A percentile compares a stretch with the other conserved stretches of the same genome.
Conservation (phyloP, 495 filamentous ascomycete genomes). For the Beverwykella pulmonaria region DNA sequence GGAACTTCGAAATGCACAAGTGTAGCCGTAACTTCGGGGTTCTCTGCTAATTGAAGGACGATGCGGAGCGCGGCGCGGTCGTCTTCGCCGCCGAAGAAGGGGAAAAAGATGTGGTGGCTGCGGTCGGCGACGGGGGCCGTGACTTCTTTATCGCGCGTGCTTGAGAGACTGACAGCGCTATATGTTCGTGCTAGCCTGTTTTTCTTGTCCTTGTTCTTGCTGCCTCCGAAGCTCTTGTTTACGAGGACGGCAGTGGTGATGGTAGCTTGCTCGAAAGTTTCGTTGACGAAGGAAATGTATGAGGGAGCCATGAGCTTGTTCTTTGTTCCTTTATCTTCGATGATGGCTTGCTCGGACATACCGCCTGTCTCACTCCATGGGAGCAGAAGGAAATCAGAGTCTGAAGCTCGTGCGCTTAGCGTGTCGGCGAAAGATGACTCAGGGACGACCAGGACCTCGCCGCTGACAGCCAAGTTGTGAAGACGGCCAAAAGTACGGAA, state of each 20-base stretch:
- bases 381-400: conserved; percentile 79
- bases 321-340: conserved; percentile 48
- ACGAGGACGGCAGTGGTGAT: conserved; percentile 82
- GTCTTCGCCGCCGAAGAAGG: conserved; percentile 83
- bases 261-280: conserved; percentile 60
- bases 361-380: conserved; percentile 89
- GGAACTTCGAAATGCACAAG: conserved; percentile 59
- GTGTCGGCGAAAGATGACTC: conserved; percentile 78
- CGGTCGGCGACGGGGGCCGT: conserved; percentile 60
- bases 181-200: conserved; percentile 47
- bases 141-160: conserved; percentile 46
- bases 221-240: conserved; percentile 69
- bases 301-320: conserved; percentile 38
- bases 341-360: conserved; percentile 58
- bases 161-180: conserved; percentile 64
- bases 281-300: conserved; percentile 54
- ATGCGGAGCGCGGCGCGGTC: conserved; percentile 80
- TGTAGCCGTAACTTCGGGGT: conserved; percentile 73
- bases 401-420: conserved; percentile 65
- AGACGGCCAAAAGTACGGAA: conserved; percentile 87
- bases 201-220: conserved; percentile 44
- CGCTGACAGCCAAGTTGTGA: conserved; percentile 81
- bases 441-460: conserved; percentile 74
- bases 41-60: conserved; percentile 77
- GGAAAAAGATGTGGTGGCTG: conserved; percentile 83